Base-by-base conservation (phyloP, 2,329 filamentous ascomycete species). In the Fusarium tupiense region DNA sequence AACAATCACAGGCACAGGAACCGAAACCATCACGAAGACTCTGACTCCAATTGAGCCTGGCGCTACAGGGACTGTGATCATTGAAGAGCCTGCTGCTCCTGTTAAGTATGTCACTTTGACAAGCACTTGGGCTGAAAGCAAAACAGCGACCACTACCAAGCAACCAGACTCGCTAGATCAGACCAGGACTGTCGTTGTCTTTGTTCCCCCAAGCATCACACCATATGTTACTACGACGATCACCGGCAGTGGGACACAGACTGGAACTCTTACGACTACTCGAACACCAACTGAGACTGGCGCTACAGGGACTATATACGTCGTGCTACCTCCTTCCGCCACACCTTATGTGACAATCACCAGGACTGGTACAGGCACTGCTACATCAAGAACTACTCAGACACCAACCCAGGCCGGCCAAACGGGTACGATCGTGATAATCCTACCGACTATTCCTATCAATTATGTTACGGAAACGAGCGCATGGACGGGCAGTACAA, bases 321-420 rank as follows among this genome's bases (percentile, higher is more conserved):
- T 33, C 33, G 33, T 33, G 33, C 33, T 33, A 35, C 38, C 65
- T 31, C 35, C 35, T 2, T 31, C n/a, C 26, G 17, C 5, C 10
- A 53, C 38, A 1, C 50, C 64, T 19, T 67, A 67, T 41, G 29
- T 31, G 5, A 35, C 33, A 35, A 35, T 12, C 4, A 68, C 64
- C 1, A 11, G 38, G 12, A 65, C 65, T 16, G 46, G 38, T 8
- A 52, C 56, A 8, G 33, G 33, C 33, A 33, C 33, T 33, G 33
- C 33, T 33, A 33, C 33, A 33, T 33, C 33, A 33, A 33, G 33
- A 33, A 33, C 33, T 33, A 33, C 33, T 33, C 37, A 57, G 6
- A 10, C 16, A 6, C 41, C 41, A 44, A 44, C n/a, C 22, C n/a
- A 44, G 6, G n/a, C 1, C 3, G 41, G 41, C n/a, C 41, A 44